These are phyloP conservation scores for Aspergillus vadensis DNA, from an alignment of 2,329 filamentous ascomycete genomes.

Conservation along the genomic window DNA sequence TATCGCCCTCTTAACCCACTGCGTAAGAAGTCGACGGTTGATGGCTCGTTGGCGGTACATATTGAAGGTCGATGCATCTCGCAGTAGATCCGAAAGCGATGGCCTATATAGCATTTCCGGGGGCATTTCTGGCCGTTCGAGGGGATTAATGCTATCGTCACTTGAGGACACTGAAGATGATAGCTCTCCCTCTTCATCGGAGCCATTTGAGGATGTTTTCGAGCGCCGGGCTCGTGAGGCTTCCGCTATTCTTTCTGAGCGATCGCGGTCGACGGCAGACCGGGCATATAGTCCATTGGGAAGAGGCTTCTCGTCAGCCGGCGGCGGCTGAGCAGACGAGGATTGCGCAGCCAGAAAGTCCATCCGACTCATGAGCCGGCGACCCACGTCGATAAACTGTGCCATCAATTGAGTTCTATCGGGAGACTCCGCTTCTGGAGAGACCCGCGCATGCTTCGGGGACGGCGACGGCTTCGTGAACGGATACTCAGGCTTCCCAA, in stretches of 20 bases:
- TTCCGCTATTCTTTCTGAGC: constrained; percentile 31
- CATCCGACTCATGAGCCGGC: constrained; percentile 37
- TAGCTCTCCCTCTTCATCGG: constrained; percentile 25
- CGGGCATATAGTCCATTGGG: constrained; percentile 31
- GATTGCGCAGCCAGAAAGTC: constrained; percentile 28
- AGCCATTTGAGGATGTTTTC: constrained; percentile 18
- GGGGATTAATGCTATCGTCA: constrained; percentile 24
- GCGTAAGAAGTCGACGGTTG: constrained; percentile 44
- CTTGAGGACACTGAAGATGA: constrained; percentile 22
- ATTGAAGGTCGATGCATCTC: constrained; percentile 54
- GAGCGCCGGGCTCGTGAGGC: constrained; percentile 17
- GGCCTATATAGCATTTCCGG: constrained; percentile 50
- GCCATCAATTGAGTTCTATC: constrained; percentile 42
- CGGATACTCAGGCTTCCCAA: constrained; percentile 36
- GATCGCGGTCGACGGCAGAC: constrained; percentile 33
- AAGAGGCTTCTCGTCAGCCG: constrained; percentile 18
- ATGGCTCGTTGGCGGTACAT: constrained; percentile 44
- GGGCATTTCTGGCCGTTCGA: constrained; percentile 33
- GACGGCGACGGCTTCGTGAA: constrained; percentile 27
- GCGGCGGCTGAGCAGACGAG: neutral
- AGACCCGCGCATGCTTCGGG: constrained; percentile 16
- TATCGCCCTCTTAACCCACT: constrained; percentile 51
- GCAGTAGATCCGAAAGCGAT: constrained; percentile 53
- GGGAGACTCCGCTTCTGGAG: constrained; percentile 24
- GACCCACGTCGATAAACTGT: constrained; percentile 43